These are phyloP conservation scores for Aspergillus pseudoviridinutans DNA, from an alignment of 2,329 filamentous ascomycete species.

Conservation along the genomic window DNA sequence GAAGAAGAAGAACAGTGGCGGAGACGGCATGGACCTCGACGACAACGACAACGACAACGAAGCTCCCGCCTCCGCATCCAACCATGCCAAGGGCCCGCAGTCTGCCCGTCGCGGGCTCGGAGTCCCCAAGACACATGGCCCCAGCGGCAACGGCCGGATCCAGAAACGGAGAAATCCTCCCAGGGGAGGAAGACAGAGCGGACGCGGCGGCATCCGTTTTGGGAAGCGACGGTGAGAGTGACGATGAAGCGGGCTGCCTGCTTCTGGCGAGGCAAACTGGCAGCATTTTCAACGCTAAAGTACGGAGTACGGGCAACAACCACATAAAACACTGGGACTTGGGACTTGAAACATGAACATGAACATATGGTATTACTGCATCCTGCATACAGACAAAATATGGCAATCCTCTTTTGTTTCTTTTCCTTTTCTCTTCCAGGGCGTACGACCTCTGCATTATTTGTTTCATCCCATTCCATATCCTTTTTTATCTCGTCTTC, in stretches of 20 bases:
- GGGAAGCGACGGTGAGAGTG: slow-evolving; percentile 5
- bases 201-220: slow-evolving; percentile 14
- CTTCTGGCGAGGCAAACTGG: neutral
- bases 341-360: neutral
- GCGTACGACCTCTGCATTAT: neutral
- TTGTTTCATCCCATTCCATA: neutral
- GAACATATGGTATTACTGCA: neutral
- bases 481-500: neutral
- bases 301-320: neutral
- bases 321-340: neutral
- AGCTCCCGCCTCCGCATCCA: slow-evolving; percentile 1
- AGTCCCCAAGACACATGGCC: slow-evolving; percentile 24
- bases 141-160: slow-evolving; percentile 19
- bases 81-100: slow-evolving; percentile 4
- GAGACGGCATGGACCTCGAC: slow-evolving; percentile 44
- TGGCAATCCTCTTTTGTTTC: neutral
- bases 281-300: neutral
- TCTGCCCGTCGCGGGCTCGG: slow-evolving; percentile 23
- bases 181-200: slow-evolving; percentile 7
- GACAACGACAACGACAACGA: slow-evolving; percentile 19
- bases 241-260: neutral
- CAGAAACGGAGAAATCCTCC: slow-evolving; percentile 18
- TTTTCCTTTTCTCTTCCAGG: neutral
- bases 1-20: slow-evolving; percentile 30
- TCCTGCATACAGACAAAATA: neutral